Percentiles rank a stretch among this genome's conserved stretches.
These are phyloP conservation scores for Knoxdaviesia proteae DNA, from an alignment of 2,329 filamentous ascomycete species.

Conservation along the genomic window DNA sequence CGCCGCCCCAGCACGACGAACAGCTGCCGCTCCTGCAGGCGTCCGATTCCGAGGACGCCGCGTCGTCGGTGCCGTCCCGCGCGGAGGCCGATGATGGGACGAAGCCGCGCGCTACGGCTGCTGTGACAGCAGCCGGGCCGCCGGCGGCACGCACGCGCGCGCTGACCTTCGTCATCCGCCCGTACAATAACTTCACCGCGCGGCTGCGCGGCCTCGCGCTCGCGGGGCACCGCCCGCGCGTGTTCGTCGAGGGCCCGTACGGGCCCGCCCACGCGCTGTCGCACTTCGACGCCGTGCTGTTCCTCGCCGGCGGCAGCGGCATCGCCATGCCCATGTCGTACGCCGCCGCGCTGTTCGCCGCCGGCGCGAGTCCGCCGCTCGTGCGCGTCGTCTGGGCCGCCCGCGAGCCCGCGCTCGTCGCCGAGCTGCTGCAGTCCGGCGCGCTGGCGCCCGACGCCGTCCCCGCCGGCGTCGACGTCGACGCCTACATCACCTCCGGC, in stretches of 20 bases:
- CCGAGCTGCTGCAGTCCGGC: conserved; percentile 14
- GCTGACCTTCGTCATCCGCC: conserved; percentile 23
- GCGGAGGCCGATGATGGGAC: conserved; percentile 1
- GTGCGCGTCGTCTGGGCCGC: conserved; percentile 22
- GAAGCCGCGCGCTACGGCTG: neutral
- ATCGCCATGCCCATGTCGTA: conserved; percentile 21
- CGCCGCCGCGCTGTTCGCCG: conserved; percentile 10
- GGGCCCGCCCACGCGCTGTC: conserved; percentile 18
- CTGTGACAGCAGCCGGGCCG: neutral
- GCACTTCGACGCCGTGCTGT: conserved; percentile 17
- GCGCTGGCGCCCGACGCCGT: conserved; percentile 10
- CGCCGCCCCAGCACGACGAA: conserved; percentile 9
- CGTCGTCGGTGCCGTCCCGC: neutral
- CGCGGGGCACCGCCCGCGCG: conserved; percentile 8
- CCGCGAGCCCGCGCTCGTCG: conserved; percentile 17
- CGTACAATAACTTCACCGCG: conserved; percentile 22
- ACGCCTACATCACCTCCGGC: conserved; percentile 15
- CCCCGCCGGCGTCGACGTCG: conserved; percentile 12
- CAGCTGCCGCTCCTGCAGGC: conserved; percentile 13
- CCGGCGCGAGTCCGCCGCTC: conserved; percentile 5
- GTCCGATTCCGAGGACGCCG: neutral
- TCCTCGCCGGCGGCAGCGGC: conserved; percentile 23
- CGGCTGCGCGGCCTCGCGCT: conserved; percentile 14
- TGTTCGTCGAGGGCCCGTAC: conserved; percentile 24
- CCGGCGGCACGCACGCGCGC: conserved; percentile 1